Evolutionary conservation across 192 early-diverging fungal species (phyloP), one percentile per base, ranked within the genome.

Genomic region (Backusella circina): DNA sequence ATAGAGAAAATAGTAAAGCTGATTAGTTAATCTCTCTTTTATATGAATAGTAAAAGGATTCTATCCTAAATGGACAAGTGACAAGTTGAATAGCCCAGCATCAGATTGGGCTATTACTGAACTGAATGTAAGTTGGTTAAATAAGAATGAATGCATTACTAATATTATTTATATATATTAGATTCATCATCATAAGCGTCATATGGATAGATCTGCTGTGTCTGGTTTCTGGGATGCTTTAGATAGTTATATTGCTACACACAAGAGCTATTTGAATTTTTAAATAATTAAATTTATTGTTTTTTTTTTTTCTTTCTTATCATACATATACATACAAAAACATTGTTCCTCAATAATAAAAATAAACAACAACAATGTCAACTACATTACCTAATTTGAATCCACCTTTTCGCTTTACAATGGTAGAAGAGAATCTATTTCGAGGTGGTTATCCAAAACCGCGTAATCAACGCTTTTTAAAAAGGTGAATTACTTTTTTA

Each of bases 391-490:
- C 85, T 2, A 85, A 86, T 12, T 77, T 95, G 21, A 91, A 90
- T 35, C 90, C 92, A 8, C 95, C 96, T 36, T 95, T 94, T 78
- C 87, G 95, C 28, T 98, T 93, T 78, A 94, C 91, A 54, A 85
- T 89, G 5, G 93, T 97, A 3, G 95, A 98, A 75, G 86, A 92
- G 32, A 87, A 91, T 75, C 80, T 98, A 10, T 96, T 92, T 80
- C 87, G 95, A 15, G 96, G 97, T 12, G 91, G 91, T 2, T 97
- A 96, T 80, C 97, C 96, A 2, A 96, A 96, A 71, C 88, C 84
- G 47, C 85, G 92, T 70, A 97, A 98, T 82, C 85, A 92, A 33
- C 89, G 91, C 50, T 99, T 97, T 79, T 89, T 99, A 26, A 87
- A 90, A 61, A 86, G 90, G 81, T 91, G 85, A 73, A 64, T 32